Evolutionary conservation across 1,284 basidiomycete species (phyloP).

Genomic region (Tranzscheliella williamsii): DNA sequence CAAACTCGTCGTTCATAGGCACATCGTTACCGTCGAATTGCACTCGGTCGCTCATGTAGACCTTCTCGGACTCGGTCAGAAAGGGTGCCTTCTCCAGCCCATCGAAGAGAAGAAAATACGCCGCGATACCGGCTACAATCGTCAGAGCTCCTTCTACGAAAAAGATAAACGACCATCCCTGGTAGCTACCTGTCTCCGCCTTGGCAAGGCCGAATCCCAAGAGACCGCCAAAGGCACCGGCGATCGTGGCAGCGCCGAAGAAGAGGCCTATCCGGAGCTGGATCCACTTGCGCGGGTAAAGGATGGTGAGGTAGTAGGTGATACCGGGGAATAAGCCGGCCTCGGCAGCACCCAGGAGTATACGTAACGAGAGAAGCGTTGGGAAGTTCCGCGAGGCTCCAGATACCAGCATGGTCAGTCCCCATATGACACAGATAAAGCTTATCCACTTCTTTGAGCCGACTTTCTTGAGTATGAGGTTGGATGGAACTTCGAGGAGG

Average conservation of each 20-base stretch:
- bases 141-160: conserved; percentile 66
- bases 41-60: conserved; percentile 39
- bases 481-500: conserved; percentile 71
- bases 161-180: conserved; percentile 58
- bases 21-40: conserved; percentile 45
- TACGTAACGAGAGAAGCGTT: conserved; percentile 60
- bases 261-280: conserved; percentile 48
- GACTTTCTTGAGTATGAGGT: conserved; percentile 66
- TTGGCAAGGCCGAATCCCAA: conserved; percentile 47
- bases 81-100: conserved; percentile 41
- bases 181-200: conserved; percentile 40
- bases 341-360: conserved; percentile 61
- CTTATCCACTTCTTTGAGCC: conserved; percentile 61
- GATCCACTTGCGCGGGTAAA: conserved; percentile 40
- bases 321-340: conserved; percentile 46
- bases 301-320: conserved; percentile 34
- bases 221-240: conserved; percentile 64
- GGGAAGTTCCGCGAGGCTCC: conserved; percentile 61
- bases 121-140: conserved; percentile 61
- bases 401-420: conserved; percentile 62
- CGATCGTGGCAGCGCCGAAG: conserved; percentile 60
- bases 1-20: conserved; percentile 49
- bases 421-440: conserved; percentile 59
- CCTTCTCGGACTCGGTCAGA: conserved; percentile 41
- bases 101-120: conserved; percentile 49